Percentiles rank a stretch among this genome's conserved stretches.
phyloP scores from a whole-genome alignment of 208 protist species.

The Porcisia hertigi region DNA sequence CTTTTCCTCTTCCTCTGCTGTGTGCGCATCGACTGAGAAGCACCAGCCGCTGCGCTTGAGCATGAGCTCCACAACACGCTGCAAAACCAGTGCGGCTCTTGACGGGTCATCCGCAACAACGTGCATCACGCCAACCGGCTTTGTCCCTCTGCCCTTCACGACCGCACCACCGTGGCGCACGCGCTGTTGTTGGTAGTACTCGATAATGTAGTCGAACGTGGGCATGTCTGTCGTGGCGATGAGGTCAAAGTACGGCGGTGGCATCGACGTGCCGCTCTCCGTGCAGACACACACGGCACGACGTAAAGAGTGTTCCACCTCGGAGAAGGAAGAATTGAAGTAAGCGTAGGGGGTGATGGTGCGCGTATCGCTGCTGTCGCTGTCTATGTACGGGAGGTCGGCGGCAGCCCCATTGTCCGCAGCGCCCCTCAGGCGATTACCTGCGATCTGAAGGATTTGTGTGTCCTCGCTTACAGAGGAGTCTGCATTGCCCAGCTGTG shows the following conservation, averaged over 20 bases:
- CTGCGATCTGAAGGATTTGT: constrained; percentile 23
- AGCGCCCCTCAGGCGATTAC: constrained; percentile 8
- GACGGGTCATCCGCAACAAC: constrained; percentile 48
- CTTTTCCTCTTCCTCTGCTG: constrained; percentile 22
- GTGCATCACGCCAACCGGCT: constrained; percentile 54
- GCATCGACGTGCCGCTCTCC: neutral
- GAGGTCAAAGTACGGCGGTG: constrained; percentile 67
- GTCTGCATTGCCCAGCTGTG: constrained; percentile 10
- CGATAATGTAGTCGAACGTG: constrained; percentile 70
- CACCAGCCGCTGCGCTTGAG: constrained; percentile 34
- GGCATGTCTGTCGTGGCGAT: constrained; percentile 68
- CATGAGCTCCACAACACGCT: constrained; percentile 59
- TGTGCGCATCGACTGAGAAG: constrained; percentile 18
- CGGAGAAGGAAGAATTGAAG: constrained; percentile 47
- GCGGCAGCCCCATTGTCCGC: neutral
- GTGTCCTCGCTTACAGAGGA: constrained; percentile 24
- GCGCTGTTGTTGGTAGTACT: constrained; percentile 63
- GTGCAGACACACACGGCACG: constrained; percentile 1
- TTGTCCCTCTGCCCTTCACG: constrained; percentile 16
- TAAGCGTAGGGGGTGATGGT: constrained; percentile 44
- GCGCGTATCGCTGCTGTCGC: neutral
- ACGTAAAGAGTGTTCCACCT: constrained; percentile 37
- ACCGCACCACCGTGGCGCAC: constrained; percentile 13
- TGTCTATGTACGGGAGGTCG: constrained; percentile 17
- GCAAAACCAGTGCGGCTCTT: constrained; percentile 50